phyloP scores from a whole-genome alignment of 257 asterid genomes.

The Ehretia macrophylla region DNA sequence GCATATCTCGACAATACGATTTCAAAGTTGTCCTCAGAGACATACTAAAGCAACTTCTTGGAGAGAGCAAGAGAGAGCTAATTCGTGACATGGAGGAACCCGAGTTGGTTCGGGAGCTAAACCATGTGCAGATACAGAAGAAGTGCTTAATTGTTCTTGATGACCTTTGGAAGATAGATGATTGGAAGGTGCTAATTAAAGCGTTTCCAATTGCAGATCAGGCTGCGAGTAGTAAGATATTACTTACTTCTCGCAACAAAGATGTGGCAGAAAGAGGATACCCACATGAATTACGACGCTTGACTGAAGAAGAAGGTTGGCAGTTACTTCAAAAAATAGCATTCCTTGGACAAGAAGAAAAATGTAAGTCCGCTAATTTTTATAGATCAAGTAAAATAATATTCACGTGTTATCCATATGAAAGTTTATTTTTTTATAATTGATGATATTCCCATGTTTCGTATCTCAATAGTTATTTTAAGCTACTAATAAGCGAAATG shows the following conservation, averaged over 20 bases:
- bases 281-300: neutral
- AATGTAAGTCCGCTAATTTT: neutral
- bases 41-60: slow-evolving; percentile 16
- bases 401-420: no score
- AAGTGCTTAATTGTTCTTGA: slow-evolving; percentile 12
- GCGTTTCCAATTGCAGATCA: neutral
- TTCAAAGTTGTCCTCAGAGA: slow-evolving; percentile 11
- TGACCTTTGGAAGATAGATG: slow-evolving; percentile 6
- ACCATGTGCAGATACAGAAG: neutral
- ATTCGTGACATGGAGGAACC: neutral
- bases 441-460: no score
- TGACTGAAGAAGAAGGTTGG: slow-evolving; percentile 5
- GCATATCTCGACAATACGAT: slow-evolving; percentile 17
- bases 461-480: no score
- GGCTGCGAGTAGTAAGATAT: neutral
- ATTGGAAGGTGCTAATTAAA: neutral
- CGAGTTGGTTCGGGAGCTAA: neutral
- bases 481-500: no score
- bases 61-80: slow-evolving; percentile 7
- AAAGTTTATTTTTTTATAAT: no score
- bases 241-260: slow-evolving; percentile 2
- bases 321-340: neutral
- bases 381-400: no score
- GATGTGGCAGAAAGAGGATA: neutral
- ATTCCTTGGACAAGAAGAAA: neutral